Base-by-base conservation (phyloP, 2,329 filamentous ascomycete species). In the Thyridium curvatum region DNA sequence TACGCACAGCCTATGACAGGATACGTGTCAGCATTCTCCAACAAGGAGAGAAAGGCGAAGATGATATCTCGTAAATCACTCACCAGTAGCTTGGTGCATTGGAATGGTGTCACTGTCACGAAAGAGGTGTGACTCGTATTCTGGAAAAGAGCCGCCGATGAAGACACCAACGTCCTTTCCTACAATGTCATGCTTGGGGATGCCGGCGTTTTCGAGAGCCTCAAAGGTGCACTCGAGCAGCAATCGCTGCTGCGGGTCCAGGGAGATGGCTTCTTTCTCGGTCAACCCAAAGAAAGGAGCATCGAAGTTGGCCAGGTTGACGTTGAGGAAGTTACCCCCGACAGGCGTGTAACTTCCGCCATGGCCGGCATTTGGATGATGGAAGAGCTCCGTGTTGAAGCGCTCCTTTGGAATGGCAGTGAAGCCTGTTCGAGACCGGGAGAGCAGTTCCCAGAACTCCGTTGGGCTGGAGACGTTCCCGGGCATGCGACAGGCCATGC, bases 231-330 rank as follows among this genome's bases (percentile, higher is more conserved):
- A 72, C 49, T 77, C 72, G 2, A 76, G 58, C 8, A 74, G 58
- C 15, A 73, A 56, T 2, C 73, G 61, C 41, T 76, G 71, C 43
- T 76, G 72, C 1, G 73, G 73, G 35, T 77, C 72, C 67, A 76
- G 71, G 1, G 69, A 67, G 35, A 59, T 59, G 18, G 66, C 71
- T 50, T 74, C 69, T 44, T 69, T 66, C 43, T 66, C 61, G 1
- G 69, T 71, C n/a, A 74, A 54, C 33, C 65, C 64, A 49, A 76
- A 76, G 48, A 75, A 75, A 0, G 68, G 65, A 1, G 71, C 70
- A 37, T 75, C 71, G 40, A 75, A 74, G 3, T 58, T 56, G 8
- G 60, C 56, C 18, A 69, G 54, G 40, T 74, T 69, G 15, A 61
- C 59, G 34, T 66, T 61, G 42, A 76, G 53, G 37, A 70, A 71